Evolutionary conservation across 2,329 filamentous ascomycete species (phyloP), one percentile per base, ranked within the genome.

Genomic region (Curvularia hawaiiensis): DNA sequence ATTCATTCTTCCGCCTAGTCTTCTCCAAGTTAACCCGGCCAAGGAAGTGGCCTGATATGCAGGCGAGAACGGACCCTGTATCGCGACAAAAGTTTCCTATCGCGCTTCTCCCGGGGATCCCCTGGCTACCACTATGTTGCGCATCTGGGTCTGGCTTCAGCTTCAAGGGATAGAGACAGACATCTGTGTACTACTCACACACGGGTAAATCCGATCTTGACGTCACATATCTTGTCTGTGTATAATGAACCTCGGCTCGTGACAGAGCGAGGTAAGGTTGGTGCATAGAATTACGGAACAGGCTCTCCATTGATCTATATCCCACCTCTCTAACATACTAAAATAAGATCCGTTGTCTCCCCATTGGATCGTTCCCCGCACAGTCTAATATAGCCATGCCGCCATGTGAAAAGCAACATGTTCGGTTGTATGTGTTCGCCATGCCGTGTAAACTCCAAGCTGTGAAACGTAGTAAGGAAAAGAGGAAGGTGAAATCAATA

Each of bases 221-320:
- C 44, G 44, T 47, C 30, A 47, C 44, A 10, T 28, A 35, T 33
- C 6, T 47, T 12, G 30, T 22, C 9, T 31, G 35, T 46, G 38
- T 54, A 49, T 45, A 40, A 22, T 40, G 24, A 26, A n/a, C 50
- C 33, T 45, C 20, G 41, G 48, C 16, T 30, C n/a, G 26, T 31
- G 4, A 49, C 24, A 46, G 43, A 47, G 43, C 46, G 28, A 38
- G 46, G 20, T 26, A 46, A 22, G 20, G 20, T 54, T 50, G 44
- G 40, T 31, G 50, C 50, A 46, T 14, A 58, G 5, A 40, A 26
- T 38, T 3, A 31, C 33, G 45, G 56, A 22, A 28, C 39, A 54
- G 31, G 48, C 30, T 58, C 43, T 58, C 46, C 26, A 62, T 60
- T 60, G 52, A 44, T 56, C 52, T 58, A 60, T 50, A 22, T 48